A percentile compares a stretch with the other conserved stretches of the same genome.
These are phyloP conservation scores for Chlamydomonas applanata DNA, from an alignment of 139 green algal species.

Conservation along the genomic window DNA sequence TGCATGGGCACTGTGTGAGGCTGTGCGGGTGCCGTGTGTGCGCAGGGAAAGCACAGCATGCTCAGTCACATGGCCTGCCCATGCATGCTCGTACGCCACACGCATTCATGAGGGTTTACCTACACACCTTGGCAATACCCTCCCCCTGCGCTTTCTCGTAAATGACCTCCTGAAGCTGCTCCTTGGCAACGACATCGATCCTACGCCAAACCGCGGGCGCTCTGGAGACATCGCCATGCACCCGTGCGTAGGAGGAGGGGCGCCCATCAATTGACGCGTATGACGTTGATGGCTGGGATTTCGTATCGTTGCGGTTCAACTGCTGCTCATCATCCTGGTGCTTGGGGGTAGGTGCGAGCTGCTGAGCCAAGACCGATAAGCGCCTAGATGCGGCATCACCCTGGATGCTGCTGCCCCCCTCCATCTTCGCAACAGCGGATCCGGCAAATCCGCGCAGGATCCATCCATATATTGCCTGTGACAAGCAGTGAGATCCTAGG, in stretches of 20 bases:
- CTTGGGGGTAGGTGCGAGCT: neutral
- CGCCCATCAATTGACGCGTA: constrained; percentile 38
- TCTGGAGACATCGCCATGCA: constrained; percentile 77
- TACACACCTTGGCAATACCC: constrained; percentile 84
- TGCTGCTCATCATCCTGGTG: neutral
- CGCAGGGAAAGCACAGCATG: neutral
- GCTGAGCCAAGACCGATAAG: neutral
- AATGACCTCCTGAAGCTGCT: constrained; percentile 75
- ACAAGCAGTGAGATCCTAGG: no score
- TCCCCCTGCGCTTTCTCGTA: constrained; percentile 85
- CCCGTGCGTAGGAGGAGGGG: constrained; percentile 59
- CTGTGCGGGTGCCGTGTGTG: no score
- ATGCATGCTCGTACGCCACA: neutral
- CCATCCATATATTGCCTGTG: no score
- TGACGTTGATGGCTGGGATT: constrained; percentile 4
- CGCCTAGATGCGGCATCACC: neutral
- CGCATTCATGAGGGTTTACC: neutral
- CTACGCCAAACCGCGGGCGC: constrained; percentile 55
- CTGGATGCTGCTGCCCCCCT: no score
- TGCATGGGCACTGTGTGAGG: neutral
- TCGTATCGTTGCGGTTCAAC: neutral
- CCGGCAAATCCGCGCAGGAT: no score
- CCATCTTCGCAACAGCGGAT: no score
- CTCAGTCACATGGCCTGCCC: neutral
- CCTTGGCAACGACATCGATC: constrained; percentile 45